A percentile compares a stretch with the other conserved stretches of the same genome.
phyloP scores from a whole-genome alignment of 2,329 filamentous ascomycete genomes.

The Emergomyces pasteurianus region DNA sequence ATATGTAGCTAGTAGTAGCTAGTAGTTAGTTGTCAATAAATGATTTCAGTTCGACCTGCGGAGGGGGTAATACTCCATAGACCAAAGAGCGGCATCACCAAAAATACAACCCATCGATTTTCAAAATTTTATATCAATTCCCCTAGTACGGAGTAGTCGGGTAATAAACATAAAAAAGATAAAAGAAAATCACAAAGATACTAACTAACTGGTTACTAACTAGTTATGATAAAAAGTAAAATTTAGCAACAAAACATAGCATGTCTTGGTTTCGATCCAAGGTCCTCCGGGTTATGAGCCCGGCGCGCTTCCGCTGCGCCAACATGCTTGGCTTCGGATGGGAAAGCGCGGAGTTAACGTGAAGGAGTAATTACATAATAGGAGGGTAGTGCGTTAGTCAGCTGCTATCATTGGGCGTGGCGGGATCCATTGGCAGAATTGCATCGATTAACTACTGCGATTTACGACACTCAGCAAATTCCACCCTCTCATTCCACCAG shows the following conservation, averaged over 20 bases:
- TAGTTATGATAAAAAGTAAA: not conserved
- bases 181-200: too few species aligned
- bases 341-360: not conserved
- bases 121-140: too few species aligned
- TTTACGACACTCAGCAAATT: too few species aligned
- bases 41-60: not conserved
- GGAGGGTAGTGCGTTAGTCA: not conserved
- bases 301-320: constrained; percentile 26
- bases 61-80: too few species aligned
- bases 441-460: too few species aligned
- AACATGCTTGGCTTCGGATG: constrained; percentile 13
- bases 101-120: too few species aligned
- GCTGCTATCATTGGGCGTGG: not conserved
- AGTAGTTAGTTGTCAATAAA: not conserved
- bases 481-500: too few species aligned
- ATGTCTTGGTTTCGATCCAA: constrained; percentile 12
- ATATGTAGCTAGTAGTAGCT: not conserved
- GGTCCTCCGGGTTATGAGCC: constrained; percentile 27
- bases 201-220: too few species aligned
- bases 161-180: too few species aligned
- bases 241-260: constrained; percentile 4
- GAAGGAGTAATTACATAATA: not conserved
- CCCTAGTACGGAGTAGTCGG: not conserved
- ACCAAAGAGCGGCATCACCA: too few species aligned
- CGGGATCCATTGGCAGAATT: too few species aligned